A percentile compares a stretch with the other conserved stretches of the same genome.
These are phyloP conservation scores for Verticillium zaregamsianum DNA, from an alignment of 2,329 filamentous ascomycete genomes.

Conservation along the genomic window DNA sequence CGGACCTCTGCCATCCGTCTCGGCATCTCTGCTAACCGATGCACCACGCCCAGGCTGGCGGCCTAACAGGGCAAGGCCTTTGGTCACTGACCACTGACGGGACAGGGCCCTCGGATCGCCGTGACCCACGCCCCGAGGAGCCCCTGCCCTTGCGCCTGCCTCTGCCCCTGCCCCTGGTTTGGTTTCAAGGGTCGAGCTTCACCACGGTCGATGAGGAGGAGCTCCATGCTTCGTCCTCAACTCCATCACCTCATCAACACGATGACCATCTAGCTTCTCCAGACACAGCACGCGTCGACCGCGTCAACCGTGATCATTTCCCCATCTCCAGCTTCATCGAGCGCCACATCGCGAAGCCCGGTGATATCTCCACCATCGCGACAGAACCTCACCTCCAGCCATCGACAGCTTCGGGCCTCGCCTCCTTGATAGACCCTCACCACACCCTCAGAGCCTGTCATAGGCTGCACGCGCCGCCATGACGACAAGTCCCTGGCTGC, in stretches of 20 bases:
- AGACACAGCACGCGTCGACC: too few species aligned
- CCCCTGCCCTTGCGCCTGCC: not conserved
- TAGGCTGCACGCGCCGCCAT: conserved; percentile 1
- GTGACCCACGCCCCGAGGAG: not conserved
- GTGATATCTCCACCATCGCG: not conserved
- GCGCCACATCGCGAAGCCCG: not conserved
- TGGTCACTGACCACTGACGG: not conserved
- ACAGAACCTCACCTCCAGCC: not conserved
- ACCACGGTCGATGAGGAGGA: not conserved
- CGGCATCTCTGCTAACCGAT: not conserved
- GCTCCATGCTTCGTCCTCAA: too few species aligned
- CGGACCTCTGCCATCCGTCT: not conserved
- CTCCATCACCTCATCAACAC: too few species aligned
- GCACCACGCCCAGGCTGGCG: not conserved
- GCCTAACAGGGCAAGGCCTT: not conserved
- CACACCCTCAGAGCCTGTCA: not conserved
- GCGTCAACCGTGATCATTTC: too few species aligned
- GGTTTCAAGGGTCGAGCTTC: not conserved
- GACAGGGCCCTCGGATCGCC: not conserved
- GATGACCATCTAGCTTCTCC: too few species aligned
- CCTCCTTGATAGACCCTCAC: too few species aligned
- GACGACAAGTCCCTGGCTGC: not conserved
- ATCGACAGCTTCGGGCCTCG: not conserved
- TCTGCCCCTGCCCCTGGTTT: not conserved
- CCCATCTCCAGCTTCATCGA: too few species aligned